Conservation (phyloP, 495 filamentous ascomycete species). For the Aspergillus nanangensis region DNA sequence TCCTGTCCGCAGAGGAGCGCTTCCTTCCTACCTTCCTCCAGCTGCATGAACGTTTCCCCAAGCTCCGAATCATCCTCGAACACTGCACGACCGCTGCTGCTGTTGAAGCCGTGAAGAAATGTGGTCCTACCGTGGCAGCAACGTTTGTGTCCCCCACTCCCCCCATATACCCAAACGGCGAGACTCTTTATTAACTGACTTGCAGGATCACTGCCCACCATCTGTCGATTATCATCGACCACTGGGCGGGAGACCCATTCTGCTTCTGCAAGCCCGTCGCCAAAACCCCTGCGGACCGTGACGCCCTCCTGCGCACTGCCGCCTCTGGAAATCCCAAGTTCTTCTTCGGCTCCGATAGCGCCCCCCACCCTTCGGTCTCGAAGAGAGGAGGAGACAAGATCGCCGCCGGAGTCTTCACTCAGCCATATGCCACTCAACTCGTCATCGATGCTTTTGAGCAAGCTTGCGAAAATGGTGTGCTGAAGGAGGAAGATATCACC, state of each 20-base stretch:
- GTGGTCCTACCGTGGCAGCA: slow-evolving; percentile 63
- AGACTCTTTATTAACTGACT: neutral
- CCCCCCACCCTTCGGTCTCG: slow-evolving; percentile 69
- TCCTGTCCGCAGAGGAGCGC: slow-evolving; percentile 72
- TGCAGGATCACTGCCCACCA: slow-evolving; percentile 71
- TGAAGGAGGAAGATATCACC: slow-evolving; percentile 65
- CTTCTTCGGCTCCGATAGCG: slow-evolving; percentile 69
- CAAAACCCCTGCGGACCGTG: slow-evolving; percentile 69
- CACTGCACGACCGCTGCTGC: slow-evolving; percentile 86
- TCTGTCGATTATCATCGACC: slow-evolving; percentile 71
- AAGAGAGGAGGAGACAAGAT: slow-evolving; percentile 63
- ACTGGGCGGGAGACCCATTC: slow-evolving; percentile 70
- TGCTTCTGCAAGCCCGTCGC: slow-evolving; percentile 86
- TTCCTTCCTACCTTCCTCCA: slow-evolving; percentile 74
- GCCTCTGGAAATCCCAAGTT: slow-evolving; percentile 69
- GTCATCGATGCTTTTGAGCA: slow-evolving; percentile 72
- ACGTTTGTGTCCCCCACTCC: neutral
- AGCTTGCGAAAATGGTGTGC: slow-evolving; percentile 58
- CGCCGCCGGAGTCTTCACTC: slow-evolving; percentile 88
- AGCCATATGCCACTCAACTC: slow-evolving; percentile 75
- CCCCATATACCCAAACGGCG: neutral
- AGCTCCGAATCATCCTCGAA: slow-evolving; percentile 69
- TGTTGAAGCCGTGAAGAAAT: slow-evolving; percentile 68
- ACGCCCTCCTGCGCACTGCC: slow-evolving; percentile 66
- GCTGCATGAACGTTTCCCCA: slow-evolving; percentile 72